A percentile compares a stretch with the other conserved stretches of the same genome.
These are phyloP conservation scores for Alternaria brassicae DNA, from an alignment of 2,329 filamentous ascomycete genomes.

Conservation along the genomic window DNA sequence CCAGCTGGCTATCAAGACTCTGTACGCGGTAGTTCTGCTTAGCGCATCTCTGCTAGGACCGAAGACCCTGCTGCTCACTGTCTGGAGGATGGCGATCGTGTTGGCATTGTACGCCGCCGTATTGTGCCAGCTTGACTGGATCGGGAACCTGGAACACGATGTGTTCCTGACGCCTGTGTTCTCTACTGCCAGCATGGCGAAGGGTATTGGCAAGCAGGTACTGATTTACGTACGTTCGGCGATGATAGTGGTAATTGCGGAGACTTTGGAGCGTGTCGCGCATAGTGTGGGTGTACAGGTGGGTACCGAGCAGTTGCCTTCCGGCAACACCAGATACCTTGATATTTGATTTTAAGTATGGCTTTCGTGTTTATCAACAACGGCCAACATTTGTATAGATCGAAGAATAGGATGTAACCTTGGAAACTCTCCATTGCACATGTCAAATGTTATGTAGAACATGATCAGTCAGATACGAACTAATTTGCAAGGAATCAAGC, in stretches of 20 bases:
- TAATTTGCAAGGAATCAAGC: too few species aligned
- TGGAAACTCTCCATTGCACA: too few species aligned
- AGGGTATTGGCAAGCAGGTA: slow-evolving; percentile 49
- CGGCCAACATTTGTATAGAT: too few species aligned
- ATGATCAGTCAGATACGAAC: too few species aligned
- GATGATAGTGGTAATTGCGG: not conserved
- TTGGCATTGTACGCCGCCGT: not conserved
- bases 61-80: not conserved
- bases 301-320: not conserved
- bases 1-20: not conserved
- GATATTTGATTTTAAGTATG: too few species aligned
- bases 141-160: not conserved
- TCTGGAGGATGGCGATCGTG: slow-evolving; percentile 6
- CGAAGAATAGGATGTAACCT: too few species aligned
- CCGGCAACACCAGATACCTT: not conserved
- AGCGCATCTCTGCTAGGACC: not conserved
- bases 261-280: not conserved
- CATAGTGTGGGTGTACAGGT: not conserved
- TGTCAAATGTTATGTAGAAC: too few species aligned
- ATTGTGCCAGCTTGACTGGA: not conserved
- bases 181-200: not conserved
- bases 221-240: not conserved
- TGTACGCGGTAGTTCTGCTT: not conserved
- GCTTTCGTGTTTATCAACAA: too few species aligned
- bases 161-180: slow-evolving; percentile 4